Evolutionary conservation across 352 stramenopile genomes (phyloP).

Genomic region (Globisporangium spiculum): DNA sequence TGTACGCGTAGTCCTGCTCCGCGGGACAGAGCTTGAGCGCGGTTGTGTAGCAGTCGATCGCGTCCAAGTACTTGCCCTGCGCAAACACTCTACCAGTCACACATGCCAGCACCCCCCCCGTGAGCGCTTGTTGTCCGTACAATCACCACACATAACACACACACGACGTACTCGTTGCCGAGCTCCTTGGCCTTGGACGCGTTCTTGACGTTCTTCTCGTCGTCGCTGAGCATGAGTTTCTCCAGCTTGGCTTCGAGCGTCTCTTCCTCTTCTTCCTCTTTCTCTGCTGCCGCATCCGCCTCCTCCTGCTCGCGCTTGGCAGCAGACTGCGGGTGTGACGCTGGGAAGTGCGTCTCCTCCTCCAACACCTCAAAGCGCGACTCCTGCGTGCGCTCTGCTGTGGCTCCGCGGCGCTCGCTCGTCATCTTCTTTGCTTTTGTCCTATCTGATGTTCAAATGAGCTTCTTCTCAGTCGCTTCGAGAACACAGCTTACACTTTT

Average conservation of each 20-base stretch:
- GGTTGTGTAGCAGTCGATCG: slow-evolving; percentile 84
- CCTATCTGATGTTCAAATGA: not conserved
- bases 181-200: slow-evolving; percentile 77
- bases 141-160: not conserved
- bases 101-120: no score
- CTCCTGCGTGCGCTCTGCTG: slow-evolving; percentile 13
- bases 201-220: slow-evolving; percentile 55
- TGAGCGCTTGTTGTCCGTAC: not conserved
- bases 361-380: slow-evolving; percentile 84
- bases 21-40: slow-evolving; percentile 73
- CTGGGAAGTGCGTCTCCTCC: slow-evolving; percentile 78
- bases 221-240: slow-evolving; percentile 45
- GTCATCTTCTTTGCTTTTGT: slow-evolving; percentile 4
- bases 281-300: slow-evolving; percentile 13
- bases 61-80: slow-evolving; percentile 67
- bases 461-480: not conserved
- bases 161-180: slow-evolving; percentile 66
- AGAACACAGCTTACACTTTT: not conserved
- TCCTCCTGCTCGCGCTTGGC: slow-evolving; percentile 12
- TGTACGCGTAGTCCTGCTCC: slow-evolving; percentile 79
- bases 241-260: slow-evolving; percentile 66
- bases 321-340: slow-evolving; percentile 29
- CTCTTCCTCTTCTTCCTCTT: slow-evolving; percentile 37
- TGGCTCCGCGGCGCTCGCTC: slow-evolving; percentile 7
- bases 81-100: slow-evolving; percentile 52